phyloP scores from a whole-genome alignment of 129 eudicot species.

The Saussurea involucrata region DNA sequence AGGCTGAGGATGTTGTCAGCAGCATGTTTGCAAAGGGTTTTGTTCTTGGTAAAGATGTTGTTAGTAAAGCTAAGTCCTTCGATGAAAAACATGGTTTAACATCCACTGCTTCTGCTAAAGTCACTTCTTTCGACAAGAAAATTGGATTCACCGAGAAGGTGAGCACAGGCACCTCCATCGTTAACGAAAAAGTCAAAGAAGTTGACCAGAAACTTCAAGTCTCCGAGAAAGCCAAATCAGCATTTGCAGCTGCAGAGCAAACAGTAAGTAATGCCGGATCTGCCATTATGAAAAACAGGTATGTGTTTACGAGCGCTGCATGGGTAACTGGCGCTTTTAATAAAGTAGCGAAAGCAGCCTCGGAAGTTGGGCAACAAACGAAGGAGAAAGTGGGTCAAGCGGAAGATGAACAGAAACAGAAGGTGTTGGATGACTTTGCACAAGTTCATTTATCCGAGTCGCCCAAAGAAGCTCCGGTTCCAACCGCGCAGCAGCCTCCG shows the following conservation, averaged over 20 bases:
- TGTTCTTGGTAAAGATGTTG: conserved; percentile 69
- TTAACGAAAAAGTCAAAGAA: conserved; percentile 64
- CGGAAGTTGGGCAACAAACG: conserved; percentile 78
- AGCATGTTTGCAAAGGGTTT: conserved; percentile 80
- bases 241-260: conserved; percentile 76
- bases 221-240: conserved; percentile 73
- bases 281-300: conserved; percentile 77
- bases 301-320: conserved; percentile 52
- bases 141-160: conserved; percentile 72
- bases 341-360: conserved; percentile 66
- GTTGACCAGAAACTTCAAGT: conserved; percentile 74
- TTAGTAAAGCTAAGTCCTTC: conserved; percentile 59
- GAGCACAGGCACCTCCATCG: conserved; percentile 58
- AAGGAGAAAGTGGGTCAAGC: conserved; percentile 61
- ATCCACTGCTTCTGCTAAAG: conserved; percentile 73
- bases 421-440: conserved; percentile 64
- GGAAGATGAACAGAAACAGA: conserved; percentile 57
- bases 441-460: conserved; percentile 74
- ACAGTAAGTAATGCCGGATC: conserved; percentile 69
- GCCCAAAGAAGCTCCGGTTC: conserved; percentile 42
- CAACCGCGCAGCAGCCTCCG: conserved; percentile 34
- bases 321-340: conserved; percentile 71
- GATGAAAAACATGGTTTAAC: conserved; percentile 65
- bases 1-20: conserved; percentile 78
- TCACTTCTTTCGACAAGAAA: conserved; percentile 59